These are phyloP conservation scores for Tillandsia fasciculata DNA, from an alignment of 176 grass and related monocot genomes.

Conservation along the genomic window DNA sequence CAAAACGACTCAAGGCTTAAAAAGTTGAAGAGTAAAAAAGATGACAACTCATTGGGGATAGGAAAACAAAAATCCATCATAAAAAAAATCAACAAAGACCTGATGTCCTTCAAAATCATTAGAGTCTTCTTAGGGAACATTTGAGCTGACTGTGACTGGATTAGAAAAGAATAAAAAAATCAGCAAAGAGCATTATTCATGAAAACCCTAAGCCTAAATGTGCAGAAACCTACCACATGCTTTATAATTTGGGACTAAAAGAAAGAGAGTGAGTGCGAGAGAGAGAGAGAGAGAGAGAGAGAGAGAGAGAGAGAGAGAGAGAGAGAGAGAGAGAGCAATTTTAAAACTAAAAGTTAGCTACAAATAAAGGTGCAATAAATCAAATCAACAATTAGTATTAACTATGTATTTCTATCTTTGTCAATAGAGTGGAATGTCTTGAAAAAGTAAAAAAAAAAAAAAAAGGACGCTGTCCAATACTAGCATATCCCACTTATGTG, in stretches of 20 bases:
- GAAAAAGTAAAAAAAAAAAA: too few species aligned
- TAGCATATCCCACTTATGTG: too few species aligned
- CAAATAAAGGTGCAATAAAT: too few species aligned
- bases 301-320: too few species aligned
- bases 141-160: constrained; percentile 71
- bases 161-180: neutral
- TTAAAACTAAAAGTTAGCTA: too few species aligned
- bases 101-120: constrained; percentile 65
- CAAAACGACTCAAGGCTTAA: constrained; percentile 12
- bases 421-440: too few species aligned
- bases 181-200: neutral
- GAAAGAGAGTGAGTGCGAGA: neutral
- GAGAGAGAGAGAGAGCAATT: too few species aligned
- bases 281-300: too few species aligned
- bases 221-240: neutral
- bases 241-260: neutral
- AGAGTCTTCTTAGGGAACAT: constrained; percentile 67
- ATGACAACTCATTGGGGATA: neutral
- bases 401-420: too few species aligned
- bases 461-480: too few species aligned
- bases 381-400: too few species aligned
- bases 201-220: neutral
- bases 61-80: neutral
- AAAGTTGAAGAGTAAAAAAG: constrained; percentile 1
- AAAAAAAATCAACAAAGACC: constrained; percentile 14